Percentiles rank a stretch among this genome's conserved stretches.
Evolutionary conservation across 2,329 filamentous ascomycete species (phyloP).

Genomic region (Sclerotinia minor): DNA sequence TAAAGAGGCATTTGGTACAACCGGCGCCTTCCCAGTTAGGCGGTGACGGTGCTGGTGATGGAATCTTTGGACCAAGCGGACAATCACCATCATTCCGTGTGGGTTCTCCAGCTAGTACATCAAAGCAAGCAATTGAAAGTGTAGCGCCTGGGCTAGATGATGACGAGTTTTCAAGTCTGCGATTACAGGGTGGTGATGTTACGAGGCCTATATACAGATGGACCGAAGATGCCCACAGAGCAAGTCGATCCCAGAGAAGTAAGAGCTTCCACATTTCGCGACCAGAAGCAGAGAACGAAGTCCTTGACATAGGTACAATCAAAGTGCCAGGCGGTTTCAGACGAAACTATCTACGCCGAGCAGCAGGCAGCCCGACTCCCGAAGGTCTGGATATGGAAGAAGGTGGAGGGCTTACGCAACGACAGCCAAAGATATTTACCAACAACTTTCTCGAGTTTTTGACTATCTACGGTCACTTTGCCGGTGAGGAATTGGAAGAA

Average conservation of each 20-base stretch:
- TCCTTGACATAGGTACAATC: conserved; percentile 84
- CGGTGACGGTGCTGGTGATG: conserved; percentile 31
- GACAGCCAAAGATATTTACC: conserved; percentile 68
- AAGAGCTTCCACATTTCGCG: conserved; percentile 82
- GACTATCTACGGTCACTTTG: conserved; percentile 94
- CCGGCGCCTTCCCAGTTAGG: conserved; percentile 54
- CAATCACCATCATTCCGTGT: conserved; percentile 44
- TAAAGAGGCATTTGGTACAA: conserved; percentile 84
- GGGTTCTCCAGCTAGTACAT: conserved; percentile 40
- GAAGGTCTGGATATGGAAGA: conserved; percentile 42
- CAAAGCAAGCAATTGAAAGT: conserved; percentile 39
- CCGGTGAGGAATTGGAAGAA: conserved; percentile 93
- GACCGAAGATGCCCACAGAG: conserved; percentile 79
- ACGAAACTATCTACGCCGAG: conserved; percentile 80
- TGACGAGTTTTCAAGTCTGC: conserved; percentile 90
- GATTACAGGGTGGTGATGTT: conserved; percentile 90
- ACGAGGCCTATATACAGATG: conserved; percentile 95
- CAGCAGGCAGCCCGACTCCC: conserved; percentile 63
- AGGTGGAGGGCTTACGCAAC: conserved; percentile 42
- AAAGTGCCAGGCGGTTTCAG: conserved; percentile 92
- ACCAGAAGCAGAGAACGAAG: conserved; percentile 76
- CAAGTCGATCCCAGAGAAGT: conserved; percentile 68
- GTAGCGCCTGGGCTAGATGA: conserved; percentile 51
- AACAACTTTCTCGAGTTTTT: conserved; percentile 95
- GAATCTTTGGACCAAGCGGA: conserved; percentile 33